These are phyloP conservation scores for Trichoderma erinaceum DNA, from an alignment of 495 filamentous ascomycete genomes.

Conservation along the genomic window DNA sequence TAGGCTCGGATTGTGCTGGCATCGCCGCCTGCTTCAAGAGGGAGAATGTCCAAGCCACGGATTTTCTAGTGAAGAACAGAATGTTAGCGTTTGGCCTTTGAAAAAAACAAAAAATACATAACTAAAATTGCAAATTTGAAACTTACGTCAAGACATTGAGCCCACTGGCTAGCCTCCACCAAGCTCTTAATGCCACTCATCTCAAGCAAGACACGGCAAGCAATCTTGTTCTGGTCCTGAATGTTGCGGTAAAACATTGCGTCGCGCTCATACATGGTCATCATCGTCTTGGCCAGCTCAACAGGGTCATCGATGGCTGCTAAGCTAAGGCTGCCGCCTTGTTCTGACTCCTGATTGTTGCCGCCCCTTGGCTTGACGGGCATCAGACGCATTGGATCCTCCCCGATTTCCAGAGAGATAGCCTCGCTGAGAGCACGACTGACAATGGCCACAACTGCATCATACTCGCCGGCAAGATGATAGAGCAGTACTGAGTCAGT, in stretches of 20 bases:
- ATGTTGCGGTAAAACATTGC: constrained; percentile 67
- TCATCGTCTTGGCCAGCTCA: constrained; percentile 71
- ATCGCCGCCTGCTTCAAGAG: constrained; percentile 62
- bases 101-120: neutral
- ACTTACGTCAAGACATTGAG: constrained; percentile 76
- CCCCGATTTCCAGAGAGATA: constrained; percentile 72
- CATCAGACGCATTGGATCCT: constrained; percentile 65
- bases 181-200: constrained; percentile 71
- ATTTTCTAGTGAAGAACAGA: constrained; percentile 53
- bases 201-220: constrained; percentile 64
- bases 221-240: constrained; percentile 56
- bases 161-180: constrained; percentile 66
- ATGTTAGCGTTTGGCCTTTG: constrained; percentile 15
- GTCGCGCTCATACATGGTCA: constrained; percentile 68
- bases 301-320: constrained; percentile 82
- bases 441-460: constrained; percentile 79
- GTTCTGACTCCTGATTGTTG: constrained; percentile 28
- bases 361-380: constrained; percentile 63
- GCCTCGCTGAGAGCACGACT: constrained; percentile 87
- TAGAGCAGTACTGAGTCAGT: constrained; percentile 92
- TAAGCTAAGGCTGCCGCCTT: constrained; percentile 64
- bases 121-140: constrained; percentile 18
- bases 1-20: constrained; percentile 64
- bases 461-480: constrained; percentile 90
- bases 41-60: constrained; percentile 65